These are phyloP conservation scores for Flaveria floridana DNA, from an alignment of 140 eudicot species.

Conservation along the genomic window DNA sequence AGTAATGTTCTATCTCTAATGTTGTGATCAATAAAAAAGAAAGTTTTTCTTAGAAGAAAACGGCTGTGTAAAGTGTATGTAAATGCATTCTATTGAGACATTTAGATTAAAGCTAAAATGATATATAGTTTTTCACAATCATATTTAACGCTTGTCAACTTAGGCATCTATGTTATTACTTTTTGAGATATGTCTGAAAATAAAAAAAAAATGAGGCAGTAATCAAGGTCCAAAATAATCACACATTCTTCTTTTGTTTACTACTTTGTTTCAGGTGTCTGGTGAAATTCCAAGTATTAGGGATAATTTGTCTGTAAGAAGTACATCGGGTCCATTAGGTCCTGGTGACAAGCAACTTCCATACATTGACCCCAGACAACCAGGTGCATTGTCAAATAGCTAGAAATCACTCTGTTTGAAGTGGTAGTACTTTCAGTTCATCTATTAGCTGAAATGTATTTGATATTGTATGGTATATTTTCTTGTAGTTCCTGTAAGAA, in stretches of 20 bases:
- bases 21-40: background rate
- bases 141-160: background rate
- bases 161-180: background rate
- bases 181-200: background rate
- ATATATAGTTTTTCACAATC: background rate
- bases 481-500: slow-evolving; percentile 90
- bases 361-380: slow-evolving; percentile 88
- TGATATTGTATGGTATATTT: slow-evolving; percentile 29
- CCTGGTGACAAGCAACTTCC: slow-evolving; percentile 83
- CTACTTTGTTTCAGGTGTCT: slow-evolving; percentile 51
- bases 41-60: background rate
- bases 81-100: background rate
- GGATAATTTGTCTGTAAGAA: slow-evolving; percentile 75
- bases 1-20: background rate
- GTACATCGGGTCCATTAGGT: slow-evolving; percentile 91
- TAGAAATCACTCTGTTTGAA: background rate
- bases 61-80: background rate
- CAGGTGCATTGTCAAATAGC: slow-evolving; percentile 47
- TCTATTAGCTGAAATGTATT: slow-evolving; percentile 40
- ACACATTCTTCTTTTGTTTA: background rate
- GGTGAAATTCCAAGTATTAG: slow-evolving; percentile 82
- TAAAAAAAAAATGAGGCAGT: background rate
- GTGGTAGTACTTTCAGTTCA: background rate
- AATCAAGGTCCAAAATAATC: background rate
- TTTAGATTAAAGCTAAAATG: background rate